Evolutionary conservation across 108 stramenopile genomes (phyloP).

Genomic region (Nannochloropsis oceanica): DNA sequence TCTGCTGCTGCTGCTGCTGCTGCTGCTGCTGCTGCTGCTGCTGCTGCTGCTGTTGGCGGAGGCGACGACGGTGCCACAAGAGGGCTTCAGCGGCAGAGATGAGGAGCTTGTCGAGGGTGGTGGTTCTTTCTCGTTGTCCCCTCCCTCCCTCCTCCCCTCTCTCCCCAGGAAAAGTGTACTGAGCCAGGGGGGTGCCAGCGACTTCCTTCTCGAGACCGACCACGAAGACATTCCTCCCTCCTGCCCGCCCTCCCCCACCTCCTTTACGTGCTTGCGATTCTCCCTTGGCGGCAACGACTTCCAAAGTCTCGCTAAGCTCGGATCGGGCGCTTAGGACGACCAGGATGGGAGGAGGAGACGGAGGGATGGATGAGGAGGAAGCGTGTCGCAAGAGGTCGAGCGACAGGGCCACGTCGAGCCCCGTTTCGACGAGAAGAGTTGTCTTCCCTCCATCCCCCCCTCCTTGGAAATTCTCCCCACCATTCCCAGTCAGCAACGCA

Average conservation of each 20-base stretch:
- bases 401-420: neutral
- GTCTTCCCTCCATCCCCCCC: neutral
- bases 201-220: neutral
- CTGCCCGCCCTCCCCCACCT: too few relatives aligned
- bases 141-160: neutral
- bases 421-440: neutral
- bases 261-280: neutral
- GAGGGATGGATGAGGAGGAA: neutral
- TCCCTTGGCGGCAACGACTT: neutral
- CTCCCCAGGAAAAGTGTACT: neutral
- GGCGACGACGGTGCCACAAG: neutral
- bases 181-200: neutral
- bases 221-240: neutral
- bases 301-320: neutral
- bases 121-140: too few relatives aligned
- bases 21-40: neutral
- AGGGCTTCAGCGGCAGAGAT: neutral
- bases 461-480: neutral
- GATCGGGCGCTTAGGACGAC: neutral
- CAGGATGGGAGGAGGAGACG: neutral
- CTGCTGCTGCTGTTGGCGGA: neutral
- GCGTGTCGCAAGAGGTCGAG: neutral
- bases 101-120: neutral
- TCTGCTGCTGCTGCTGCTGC: neutral
- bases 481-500: neutral